Evolutionary conservation across 129 eudicot genomes (phyloP).

Genomic region (Pittosporum tobira): DNA sequence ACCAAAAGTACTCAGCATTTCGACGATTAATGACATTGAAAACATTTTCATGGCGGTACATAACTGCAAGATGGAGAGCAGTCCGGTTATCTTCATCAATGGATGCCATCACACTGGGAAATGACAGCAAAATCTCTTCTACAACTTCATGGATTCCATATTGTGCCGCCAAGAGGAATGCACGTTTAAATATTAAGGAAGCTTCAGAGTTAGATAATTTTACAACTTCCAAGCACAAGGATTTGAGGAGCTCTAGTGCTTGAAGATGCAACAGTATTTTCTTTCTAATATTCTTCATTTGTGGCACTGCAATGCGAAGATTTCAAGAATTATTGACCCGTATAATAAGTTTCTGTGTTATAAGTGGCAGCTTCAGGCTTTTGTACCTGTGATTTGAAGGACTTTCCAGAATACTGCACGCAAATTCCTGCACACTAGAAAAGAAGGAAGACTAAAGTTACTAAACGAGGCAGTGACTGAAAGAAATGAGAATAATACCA

Average conservation of each 20-base stretch:
- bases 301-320: neutral
- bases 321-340: neutral
- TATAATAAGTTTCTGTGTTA: neutral
- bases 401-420: neutral
- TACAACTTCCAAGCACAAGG: neutral
- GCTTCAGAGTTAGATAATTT: neutral
- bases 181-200: neutral
- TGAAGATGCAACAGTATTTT: neutral
- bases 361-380: neutral
- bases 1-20: neutral
- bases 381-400: neutral
- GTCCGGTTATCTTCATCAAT: neutral
- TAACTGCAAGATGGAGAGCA: neutral
- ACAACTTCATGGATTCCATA: neutral
- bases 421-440: neutral
- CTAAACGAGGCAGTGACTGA: neutral
- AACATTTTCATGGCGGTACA: slow-evolving; percentile 6
- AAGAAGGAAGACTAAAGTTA: neutral
- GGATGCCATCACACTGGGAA: neutral
- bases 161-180: neutral
- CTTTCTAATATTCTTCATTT: neutral
- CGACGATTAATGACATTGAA: neutral
- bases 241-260: neutral
- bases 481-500: neutral
- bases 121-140: neutral